phyloP scores from a whole-genome alignment of 257 asterid genomes.

The Solanum bulbocastanum region DNA sequence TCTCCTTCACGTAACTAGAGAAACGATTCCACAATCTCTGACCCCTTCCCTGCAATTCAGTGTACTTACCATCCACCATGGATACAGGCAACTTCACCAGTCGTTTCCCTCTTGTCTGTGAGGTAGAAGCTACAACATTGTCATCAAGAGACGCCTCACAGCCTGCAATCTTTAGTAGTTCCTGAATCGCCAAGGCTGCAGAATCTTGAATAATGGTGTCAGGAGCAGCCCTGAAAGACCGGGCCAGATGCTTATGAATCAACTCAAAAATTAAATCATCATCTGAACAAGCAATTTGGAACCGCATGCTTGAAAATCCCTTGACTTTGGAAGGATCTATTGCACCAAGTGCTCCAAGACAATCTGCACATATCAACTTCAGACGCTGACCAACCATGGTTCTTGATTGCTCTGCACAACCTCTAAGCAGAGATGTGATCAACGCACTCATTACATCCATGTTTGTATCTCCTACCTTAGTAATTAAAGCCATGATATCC shows the following conservation, averaged over 20 bases:
- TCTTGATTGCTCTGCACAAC: constrained; percentile 96
- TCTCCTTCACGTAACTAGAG: constrained; percentile 91
- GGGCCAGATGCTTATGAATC: constrained; percentile 88
- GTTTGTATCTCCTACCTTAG: constrained; percentile 60
- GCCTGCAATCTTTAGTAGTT: constrained; percentile 82
- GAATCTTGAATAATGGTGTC: constrained; percentile 84
- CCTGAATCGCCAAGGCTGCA: constrained; percentile 96
- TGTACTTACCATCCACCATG: constrained; percentile 19
- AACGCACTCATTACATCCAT: constrained; percentile 78
- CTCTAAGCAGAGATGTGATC: constrained; percentile 81
- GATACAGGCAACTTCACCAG: constrained; percentile 29
- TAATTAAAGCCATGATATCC: constrained; percentile 55
- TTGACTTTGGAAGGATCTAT: constrained; percentile 93
- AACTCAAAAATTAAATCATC: constrained; percentile 93
- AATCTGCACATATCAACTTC: constrained; percentile 84
- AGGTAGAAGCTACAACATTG: constrained; percentile 27
- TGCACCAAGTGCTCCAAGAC: constrained; percentile 96
- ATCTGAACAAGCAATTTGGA: constrained; percentile 94
- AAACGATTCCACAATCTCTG: constrained; percentile 91
- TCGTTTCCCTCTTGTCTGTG: constrained; percentile 29
- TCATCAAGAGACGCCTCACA: constrained; percentile 74
- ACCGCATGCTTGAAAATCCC: constrained; percentile 59
- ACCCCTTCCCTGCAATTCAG: constrained; percentile 54
- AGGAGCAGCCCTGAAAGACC: constrained; percentile 96
- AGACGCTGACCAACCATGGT: constrained; percentile 81